Base-by-base conservation (phyloP, 306 rosid species). In the Prunus kanzakura region DNA sequence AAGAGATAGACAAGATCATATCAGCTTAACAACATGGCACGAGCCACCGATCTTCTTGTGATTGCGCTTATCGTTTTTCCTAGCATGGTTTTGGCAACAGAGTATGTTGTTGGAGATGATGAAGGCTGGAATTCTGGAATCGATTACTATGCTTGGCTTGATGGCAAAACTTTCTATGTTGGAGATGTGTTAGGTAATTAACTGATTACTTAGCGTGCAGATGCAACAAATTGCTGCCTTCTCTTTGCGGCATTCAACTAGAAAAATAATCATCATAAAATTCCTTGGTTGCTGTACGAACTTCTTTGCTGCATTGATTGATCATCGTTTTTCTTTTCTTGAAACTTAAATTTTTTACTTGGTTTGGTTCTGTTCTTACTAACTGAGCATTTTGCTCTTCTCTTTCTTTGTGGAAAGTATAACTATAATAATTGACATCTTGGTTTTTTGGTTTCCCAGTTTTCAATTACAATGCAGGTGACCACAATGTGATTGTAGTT, bases 71-170 rank as follows among this genome's bases (percentile, higher is more conserved):
- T 65, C 46, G 65, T 65, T 64, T 29, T 65, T 22, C 72, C 72
- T 2, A 68, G 64, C 72, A 3, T 22, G 25, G 66, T 52, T 15
- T 65, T 38, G 5, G 79, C 56, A 41, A 16, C 22, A 8, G 46
- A 66, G n/a, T 65, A 75, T 52, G 20, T 65, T 18, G 65, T 75
- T 3, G 64, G 72, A 65, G 72, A 51, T 20, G 65, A 35, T 6
- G 19, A 51, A n/a, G 79, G 72, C 64, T 58, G 77, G 60, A 11
- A 73, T 45, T 50, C 43, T 46, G 67, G 43, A 60, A n/a, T 73
- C 12, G 46, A 64, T 65, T 65, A 35, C 55, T n/a, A 52, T 35
- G 45, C 64, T 20, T 75, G 72, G 65, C 38, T 71, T 20, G 79
- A 65, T 38, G 55, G 19, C 52, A 64, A 75, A 45, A 75, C 23